These are phyloP conservation scores for Xylaria flabelliformis DNA, from an alignment of 495 filamentous ascomycete species.

Conservation along the genomic window DNA sequence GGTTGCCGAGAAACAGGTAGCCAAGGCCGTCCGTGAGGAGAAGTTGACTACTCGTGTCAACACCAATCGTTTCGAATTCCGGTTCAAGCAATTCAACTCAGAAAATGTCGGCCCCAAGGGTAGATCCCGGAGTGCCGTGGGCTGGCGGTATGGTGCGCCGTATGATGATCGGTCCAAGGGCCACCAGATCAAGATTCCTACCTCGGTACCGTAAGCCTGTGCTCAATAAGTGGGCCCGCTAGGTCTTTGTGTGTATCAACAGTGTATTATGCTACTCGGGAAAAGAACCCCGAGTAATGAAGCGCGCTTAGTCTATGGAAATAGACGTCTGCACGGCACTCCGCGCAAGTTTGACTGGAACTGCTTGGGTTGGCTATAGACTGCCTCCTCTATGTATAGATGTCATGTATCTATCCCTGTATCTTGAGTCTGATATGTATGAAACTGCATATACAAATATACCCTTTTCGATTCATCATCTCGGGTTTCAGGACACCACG, in stretches of 20 bases:
- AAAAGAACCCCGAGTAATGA: conserved; percentile 16
- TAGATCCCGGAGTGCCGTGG: conserved; percentile 60
- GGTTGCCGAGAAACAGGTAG: conserved; percentile 48
- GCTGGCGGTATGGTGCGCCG: conserved; percentile 64
- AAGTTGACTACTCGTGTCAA: conserved; percentile 54
- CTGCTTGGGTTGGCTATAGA: conserved; percentile 13
- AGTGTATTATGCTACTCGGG: conserved; percentile 29
- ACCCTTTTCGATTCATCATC: conserved; percentile 27
- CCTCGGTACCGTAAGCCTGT: conserved; percentile 43
- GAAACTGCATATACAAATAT: conserved; percentile 32
- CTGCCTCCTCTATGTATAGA: conserved; percentile 36
- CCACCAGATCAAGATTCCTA: conserved; percentile 53
- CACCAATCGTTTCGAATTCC: conserved; percentile 74
- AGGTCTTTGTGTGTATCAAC: conserved; percentile 30
- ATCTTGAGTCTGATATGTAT: conserved; percentile 20
- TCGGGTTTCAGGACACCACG: background rate
- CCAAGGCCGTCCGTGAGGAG: conserved; percentile 48
- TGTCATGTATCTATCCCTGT: conserved; percentile 21
- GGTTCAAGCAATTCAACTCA: conserved; percentile 68
- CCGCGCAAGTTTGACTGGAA: background rate
- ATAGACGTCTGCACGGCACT: conserved; percentile 3
- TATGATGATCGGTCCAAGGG: conserved; percentile 55
- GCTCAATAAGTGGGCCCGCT: background rate
- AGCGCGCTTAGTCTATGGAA: conserved; percentile 17
- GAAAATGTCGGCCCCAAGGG: conserved; percentile 55